Evolutionary conservation across 2,329 filamentous ascomycete species (phyloP).

Genomic region (Colletotrichum lupini): DNA sequence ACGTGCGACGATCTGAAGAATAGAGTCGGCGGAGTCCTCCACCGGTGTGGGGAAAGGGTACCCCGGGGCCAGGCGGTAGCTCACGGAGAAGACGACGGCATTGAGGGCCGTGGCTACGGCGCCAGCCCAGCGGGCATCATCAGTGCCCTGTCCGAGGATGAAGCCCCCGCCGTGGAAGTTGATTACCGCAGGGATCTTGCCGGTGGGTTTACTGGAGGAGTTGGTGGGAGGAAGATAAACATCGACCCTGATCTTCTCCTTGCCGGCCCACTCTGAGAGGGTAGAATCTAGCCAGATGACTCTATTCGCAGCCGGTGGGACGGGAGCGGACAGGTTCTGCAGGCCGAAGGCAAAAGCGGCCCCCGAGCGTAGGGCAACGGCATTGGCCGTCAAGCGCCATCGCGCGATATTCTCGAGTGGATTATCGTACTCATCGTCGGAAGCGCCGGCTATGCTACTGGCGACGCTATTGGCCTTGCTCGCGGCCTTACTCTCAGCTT

Average conservation of each 20-base stretch:
- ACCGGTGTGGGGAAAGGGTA: conserved; percentile 73
- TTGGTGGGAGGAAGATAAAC: conserved; percentile 51
- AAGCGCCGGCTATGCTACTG: conserved; percentile 38
- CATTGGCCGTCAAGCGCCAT: conserved; percentile 55
- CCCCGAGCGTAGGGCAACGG: conserved; percentile 56
- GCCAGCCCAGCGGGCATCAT: conserved; percentile 71
- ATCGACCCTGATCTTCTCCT: conserved; percentile 57
- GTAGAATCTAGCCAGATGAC: conserved; percentile 57
- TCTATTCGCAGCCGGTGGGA: conserved; percentile 50
- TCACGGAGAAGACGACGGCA: conserved; percentile 71
- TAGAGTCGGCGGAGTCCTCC: conserved; percentile 73
- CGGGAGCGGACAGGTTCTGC: conserved; percentile 51
- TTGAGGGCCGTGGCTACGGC: conserved; percentile 62
- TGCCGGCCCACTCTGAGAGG: conserved; percentile 48
- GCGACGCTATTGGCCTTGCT: conserved; percentile 29
- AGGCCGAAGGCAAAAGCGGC: conserved; percentile 56
- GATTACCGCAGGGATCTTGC: conserved; percentile 50
- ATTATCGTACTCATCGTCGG: conserved; percentile 52
- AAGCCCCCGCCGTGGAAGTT: conserved; percentile 78
- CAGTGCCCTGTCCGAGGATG: conserved; percentile 70
- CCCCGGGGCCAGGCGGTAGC: conserved; percentile 75
- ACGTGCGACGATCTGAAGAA: conserved; percentile 69
- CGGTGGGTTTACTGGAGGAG: not conserved
- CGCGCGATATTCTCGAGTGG: conserved; percentile 55
- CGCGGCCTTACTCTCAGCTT: conserved; percentile 13